A percentile compares a stretch with the other conserved stretches of the same genome.
These are phyloP conservation scores for Inga laurina DNA, from an alignment of 306 rosid genomes.

Conservation along the genomic window DNA sequence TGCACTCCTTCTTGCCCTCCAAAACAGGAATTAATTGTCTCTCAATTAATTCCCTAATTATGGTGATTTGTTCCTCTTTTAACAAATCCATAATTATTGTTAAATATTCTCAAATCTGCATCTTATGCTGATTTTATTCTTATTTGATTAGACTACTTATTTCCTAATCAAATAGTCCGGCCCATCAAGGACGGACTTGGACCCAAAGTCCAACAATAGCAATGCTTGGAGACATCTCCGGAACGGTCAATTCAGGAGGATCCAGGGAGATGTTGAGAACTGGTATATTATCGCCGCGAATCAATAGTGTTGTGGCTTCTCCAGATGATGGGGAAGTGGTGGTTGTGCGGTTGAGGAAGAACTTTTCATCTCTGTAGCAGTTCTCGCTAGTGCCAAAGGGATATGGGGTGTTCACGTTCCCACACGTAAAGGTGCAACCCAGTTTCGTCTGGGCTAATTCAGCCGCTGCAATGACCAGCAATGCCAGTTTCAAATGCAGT, in stretches of 20 bases:
- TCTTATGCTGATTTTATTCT: no score
- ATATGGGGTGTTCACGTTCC: neutral
- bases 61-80: no score
- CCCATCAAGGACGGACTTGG: no score
- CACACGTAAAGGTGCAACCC: neutral
- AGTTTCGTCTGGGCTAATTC: neutral
- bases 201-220: no score
- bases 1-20: no score
- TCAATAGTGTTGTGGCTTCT: no score
- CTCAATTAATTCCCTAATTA: no score
- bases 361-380: neutral
- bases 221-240: rapidly evolving
- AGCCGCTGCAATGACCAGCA: neutral
- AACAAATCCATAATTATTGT: no score
- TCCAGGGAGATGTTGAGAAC: neutral
- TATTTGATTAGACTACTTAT: no score
- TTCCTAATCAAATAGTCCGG: no score
- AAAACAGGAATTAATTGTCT: no score
- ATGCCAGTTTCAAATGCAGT: neutral
- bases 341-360: neutral
- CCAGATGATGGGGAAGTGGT: neutral
- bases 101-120: no score
- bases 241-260: neutral
- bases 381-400: neutral
- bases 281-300: rapidly evolving